A percentile compares a stretch with the other conserved stretches of the same genome.
Evolutionary conservation across 306 rosid genomes (phyloP).

Genomic region (Notholithocarpus densiflorus): DNA sequence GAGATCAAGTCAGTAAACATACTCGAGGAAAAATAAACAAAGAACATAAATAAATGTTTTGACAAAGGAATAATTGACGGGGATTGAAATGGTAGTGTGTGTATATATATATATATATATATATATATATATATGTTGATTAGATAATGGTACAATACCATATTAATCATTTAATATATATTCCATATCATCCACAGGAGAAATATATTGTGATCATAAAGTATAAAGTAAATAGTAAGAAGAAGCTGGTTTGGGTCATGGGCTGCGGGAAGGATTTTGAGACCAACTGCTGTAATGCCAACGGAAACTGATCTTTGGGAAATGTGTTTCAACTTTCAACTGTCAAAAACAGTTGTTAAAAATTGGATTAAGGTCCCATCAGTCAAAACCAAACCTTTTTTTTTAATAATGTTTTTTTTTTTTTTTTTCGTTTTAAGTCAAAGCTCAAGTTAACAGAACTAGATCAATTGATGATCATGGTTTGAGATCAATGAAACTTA

Average conservation of each 20-base stretch:
- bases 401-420: slow-evolving; percentile 28
- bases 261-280: slow-evolving; percentile 28
- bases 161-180: slow-evolving; percentile 17
- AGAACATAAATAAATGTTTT: neutral
- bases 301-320: slow-evolving; percentile 55
- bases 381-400: slow-evolving; percentile 34
- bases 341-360: slow-evolving; percentile 40
- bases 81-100: neutral
- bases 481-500: neutral
- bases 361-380: slow-evolving; percentile 50
- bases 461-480: slow-evolving; percentile 15
- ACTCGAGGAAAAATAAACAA: neutral
- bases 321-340: slow-evolving; percentile 42
- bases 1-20: no score
- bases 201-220: slow-evolving; percentile 12
- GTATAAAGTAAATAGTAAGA: slow-evolving; percentile 1
- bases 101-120: no score
- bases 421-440: slow-evolving; percentile 44
- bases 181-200: slow-evolving; percentile 18
- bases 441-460: slow-evolving; percentile 39
- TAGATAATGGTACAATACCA: slow-evolving; percentile 1
- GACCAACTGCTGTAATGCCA: slow-evolving; percentile 24
- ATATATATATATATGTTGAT: neutral
- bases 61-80: neutral
- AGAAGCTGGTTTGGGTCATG: slow-evolving; percentile 12